phyloP scores from a whole-genome alignment of 169 alveolate species.

The Eimeria sp. region DNA sequence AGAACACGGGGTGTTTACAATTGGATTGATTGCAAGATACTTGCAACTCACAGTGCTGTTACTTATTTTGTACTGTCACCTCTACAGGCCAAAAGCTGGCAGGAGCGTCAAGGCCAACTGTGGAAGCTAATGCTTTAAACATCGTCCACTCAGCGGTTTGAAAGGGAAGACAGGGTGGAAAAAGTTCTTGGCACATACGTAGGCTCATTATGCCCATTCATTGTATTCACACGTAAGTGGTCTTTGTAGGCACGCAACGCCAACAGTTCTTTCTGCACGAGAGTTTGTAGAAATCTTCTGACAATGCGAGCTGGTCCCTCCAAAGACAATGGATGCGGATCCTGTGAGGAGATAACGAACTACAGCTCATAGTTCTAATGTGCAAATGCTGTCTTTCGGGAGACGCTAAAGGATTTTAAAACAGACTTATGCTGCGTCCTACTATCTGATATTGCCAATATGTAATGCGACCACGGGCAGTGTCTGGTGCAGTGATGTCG shows the following conservation, averaged over 20 bases:
- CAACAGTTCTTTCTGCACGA: neutral
- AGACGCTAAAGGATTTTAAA: neutral
- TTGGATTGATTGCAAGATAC: neutral
- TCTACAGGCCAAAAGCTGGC: neutral
- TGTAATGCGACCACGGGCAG: neutral
- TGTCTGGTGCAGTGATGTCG: neutral
- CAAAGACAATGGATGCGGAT: neutral
- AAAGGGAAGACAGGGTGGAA: neutral
- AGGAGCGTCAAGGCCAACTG: neutral
- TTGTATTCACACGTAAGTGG: neutral
- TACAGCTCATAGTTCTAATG: neutral
- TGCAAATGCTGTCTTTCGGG: neutral
- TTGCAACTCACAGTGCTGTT: neutral
- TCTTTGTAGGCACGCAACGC: neutral
- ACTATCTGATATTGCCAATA: neutral
- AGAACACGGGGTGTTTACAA: neutral
- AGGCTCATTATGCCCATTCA: neutral
- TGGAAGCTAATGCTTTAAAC: neutral
- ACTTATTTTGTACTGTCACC: neutral
- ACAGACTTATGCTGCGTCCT: neutral
- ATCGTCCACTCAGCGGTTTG: neutral
- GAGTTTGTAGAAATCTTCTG: neutral
- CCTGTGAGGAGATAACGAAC: neutral
- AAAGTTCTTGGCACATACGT: neutral
- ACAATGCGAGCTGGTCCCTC: neutral